These are phyloP conservation scores for Ceratobasidium sp. DNA, from an alignment of 1,284 basidiomycete species.

Conservation along the genomic window DNA sequence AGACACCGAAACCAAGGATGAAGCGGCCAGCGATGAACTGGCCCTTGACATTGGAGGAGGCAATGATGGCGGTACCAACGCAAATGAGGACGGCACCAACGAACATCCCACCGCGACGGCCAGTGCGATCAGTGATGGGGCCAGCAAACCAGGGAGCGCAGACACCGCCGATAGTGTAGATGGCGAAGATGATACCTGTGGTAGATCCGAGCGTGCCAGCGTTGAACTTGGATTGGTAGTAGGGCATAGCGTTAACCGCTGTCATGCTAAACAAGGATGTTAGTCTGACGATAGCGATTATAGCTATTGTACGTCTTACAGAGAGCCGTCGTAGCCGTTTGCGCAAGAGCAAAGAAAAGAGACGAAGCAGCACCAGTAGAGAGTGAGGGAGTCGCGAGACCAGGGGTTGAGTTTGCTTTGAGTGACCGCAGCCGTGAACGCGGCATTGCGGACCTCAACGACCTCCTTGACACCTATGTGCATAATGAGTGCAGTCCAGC, in stretches of 20 bases:
- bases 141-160: slow-evolving; percentile 51
- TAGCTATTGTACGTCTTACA: slow-evolving; percentile 43
- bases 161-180: slow-evolving; percentile 51
- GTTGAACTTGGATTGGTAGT: slow-evolving; percentile 52
- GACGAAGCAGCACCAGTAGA: slow-evolving; percentile 53
- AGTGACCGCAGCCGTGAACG: slow-evolving; percentile 50
- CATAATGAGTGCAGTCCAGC: not conserved
- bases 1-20: slow-evolving; percentile 61
- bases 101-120: slow-evolving; percentile 66
- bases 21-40: slow-evolving; percentile 56
- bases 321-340: slow-evolving; percentile 52
- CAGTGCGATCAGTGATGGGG: slow-evolving; percentile 58
- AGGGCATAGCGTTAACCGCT: slow-evolving; percentile 53
- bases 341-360: slow-evolving; percentile 51
- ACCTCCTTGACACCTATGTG: slow-evolving; percentile 29
- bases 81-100: slow-evolving; percentile 51
- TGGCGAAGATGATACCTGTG: slow-evolving; percentile 46
- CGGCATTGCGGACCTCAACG: slow-evolving; percentile 47
- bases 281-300: not conserved
- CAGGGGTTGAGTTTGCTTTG: slow-evolving; percentile 50
- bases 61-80: slow-evolving; percentile 57
- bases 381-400: slow-evolving; percentile 51
- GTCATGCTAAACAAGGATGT: slow-evolving; percentile 45
- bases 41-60: slow-evolving; percentile 57
- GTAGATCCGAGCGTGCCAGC: slow-evolving; percentile 51